phyloP scores from a whole-genome alignment of 768 basidiomycete species.

The Phylloporus sp. region DNA sequence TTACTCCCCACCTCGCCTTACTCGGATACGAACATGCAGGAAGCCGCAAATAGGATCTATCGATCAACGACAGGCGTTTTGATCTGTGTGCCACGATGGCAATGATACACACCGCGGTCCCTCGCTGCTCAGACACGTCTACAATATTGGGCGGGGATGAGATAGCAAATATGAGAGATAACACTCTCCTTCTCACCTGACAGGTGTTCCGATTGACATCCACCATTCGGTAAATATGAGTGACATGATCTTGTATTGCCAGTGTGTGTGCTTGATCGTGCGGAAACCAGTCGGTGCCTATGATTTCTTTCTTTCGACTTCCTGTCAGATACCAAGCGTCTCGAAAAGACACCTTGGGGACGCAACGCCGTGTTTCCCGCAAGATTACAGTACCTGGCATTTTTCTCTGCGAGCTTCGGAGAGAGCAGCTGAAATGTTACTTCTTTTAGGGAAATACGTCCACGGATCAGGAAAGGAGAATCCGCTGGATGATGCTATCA shows the following conservation, averaged over 20 bases:
- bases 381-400: no score
- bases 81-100: background rate
- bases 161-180: no score
- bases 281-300: no score
- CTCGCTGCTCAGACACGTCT: background rate
- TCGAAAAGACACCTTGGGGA: no score
- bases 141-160: conserved; percentile 2
- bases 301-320: no score
- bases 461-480: conserved; percentile 23
- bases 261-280: conserved; percentile 9
- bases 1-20: no score
- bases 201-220: conserved; percentile 24
- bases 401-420: conserved; percentile 10
- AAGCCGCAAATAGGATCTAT: no score
- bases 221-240: conserved; percentile 11
- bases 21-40: no score
- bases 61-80: no score
- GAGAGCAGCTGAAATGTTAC: conserved; percentile 14
- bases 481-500: conserved; percentile 4
- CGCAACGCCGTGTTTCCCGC: conserved; percentile 5
- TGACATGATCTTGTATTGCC: conserved; percentile 10
- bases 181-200: conserved; percentile 11
- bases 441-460: background rate
- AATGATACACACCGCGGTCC: background rate
- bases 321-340: no score